Conservation (phyloP, 345 rosid genomes). For the Jatropha curcas region DNA sequence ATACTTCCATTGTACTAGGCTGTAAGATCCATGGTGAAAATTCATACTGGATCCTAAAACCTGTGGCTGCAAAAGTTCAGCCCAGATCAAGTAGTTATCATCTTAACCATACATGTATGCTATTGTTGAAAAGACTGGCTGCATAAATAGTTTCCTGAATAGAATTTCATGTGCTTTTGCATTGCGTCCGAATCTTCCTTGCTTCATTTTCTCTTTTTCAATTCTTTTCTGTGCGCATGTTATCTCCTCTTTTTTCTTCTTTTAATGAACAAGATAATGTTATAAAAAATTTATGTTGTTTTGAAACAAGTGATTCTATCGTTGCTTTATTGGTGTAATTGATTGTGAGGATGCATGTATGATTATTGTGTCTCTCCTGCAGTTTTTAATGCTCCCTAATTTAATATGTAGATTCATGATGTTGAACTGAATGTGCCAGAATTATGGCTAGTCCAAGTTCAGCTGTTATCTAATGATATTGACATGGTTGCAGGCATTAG, state of each 20-base stretch:
- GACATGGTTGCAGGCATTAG: conserved; percentile 64
- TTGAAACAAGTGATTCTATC: background rate
- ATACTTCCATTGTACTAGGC: background rate
- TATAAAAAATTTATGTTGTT: background rate
- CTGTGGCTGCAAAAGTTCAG: background rate
- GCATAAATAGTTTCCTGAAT: background rate
- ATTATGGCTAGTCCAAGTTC: background rate
- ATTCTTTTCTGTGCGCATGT: no score
- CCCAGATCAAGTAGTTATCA: background rate
- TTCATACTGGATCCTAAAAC: background rate
- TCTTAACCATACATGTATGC: background rate
- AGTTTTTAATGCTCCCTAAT: background rate
- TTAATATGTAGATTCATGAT: conserved; percentile 1
- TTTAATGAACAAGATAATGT: background rate
- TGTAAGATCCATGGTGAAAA: background rate
- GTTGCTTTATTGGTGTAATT: background rate
- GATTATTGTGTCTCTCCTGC: background rate
- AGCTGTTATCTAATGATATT: conserved; percentile 12
- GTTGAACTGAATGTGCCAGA: conserved; percentile 1
- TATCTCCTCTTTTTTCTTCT: no score
- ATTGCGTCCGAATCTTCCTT: background rate
- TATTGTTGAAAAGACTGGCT: background rate
- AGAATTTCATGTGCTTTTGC: conserved; percentile 3
- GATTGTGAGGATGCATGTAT: background rate
- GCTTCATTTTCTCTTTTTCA: background rate